Percentiles rank a stretch among this genome's conserved stretches.
Conservation (phyloP, 2,329 filamentous ascomycete species). For the Cordyceps tenuipes region DNA sequence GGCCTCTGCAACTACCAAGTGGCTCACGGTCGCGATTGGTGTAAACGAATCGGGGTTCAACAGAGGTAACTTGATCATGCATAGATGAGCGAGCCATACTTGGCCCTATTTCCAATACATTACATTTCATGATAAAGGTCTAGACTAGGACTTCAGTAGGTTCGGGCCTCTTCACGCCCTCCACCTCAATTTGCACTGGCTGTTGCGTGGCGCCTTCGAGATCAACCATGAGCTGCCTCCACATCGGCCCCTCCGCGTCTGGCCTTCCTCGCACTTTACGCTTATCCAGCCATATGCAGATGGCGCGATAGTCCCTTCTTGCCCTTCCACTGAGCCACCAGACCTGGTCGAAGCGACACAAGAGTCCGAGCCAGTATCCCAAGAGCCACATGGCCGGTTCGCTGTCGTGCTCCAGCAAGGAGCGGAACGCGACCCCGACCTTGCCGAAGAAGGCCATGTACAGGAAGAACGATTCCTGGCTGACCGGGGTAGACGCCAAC, state of each 20-base stretch:
- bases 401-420: conserved; percentile 14
- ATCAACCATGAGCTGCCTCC: conserved; percentile 17
- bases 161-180: background rate
- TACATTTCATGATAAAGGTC: background rate
- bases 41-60: conserved; percentile 44
- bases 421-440: conserved; percentile 16
- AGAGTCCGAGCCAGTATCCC: conserved; percentile 19
- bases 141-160: background rate
- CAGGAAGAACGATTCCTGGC: conserved; percentile 13
- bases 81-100: no score
- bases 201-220: conserved; percentile 13
- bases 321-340: conserved; percentile 19
- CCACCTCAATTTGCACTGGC: background rate
- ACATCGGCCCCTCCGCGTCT: conserved; percentile 15
- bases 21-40: conserved; percentile 67
- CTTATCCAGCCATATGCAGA: conserved; percentile 15
- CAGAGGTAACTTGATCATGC: background rate
- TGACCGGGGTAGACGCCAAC: conserved; percentile 10
- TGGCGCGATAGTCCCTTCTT: conserved; percentile 14
- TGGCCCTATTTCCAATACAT: background rate
- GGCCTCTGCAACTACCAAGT: conserved; percentile 80
- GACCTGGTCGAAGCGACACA: conserved; percentile 16
- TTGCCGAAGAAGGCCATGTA: conserved; percentile 18
- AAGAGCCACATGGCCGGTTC: conserved; percentile 19
- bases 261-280: conserved; percentile 11